Percentiles rank a stretch among this genome's conserved stretches.
Evolutionary conservation across 306 rosid genomes (phyloP).

Genomic region (Rosa persica): DNA sequence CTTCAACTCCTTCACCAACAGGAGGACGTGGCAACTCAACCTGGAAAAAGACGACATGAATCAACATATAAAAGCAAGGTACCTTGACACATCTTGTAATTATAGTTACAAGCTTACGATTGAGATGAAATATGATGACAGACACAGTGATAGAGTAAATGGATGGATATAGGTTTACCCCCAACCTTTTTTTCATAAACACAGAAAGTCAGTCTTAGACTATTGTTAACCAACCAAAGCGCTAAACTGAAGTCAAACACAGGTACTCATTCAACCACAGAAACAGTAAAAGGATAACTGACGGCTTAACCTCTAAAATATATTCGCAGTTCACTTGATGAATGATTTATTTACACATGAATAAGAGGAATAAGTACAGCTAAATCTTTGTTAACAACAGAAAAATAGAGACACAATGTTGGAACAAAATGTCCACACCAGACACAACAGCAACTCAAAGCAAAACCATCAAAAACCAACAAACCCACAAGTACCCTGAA

Average conservation of each 20-base stretch:
- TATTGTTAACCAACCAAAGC: not conserved
- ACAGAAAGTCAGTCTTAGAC: not conserved
- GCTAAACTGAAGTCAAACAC: not conserved
- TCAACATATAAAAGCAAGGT: not conserved
- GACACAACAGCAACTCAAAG: not conserved
- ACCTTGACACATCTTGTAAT: not conserved
- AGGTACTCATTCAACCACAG: not conserved
- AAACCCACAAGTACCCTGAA: not conserved
- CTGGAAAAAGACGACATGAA: conserved; percentile 41
- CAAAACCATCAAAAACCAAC: not conserved
- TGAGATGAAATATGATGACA: not conserved
- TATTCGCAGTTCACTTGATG: not conserved
- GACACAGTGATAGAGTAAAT: not conserved
- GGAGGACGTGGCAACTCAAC: conserved; percentile 71
- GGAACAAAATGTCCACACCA: not conserved
- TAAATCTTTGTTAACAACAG: not conserved
- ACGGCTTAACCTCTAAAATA: not conserved
- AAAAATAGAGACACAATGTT: not conserved
- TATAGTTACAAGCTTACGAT: not conserved
- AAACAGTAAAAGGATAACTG: not conserved
- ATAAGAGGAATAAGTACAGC: not conserved
- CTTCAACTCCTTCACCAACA: conserved; percentile 85
- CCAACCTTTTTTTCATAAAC: not conserved
- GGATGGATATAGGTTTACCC: not conserved
- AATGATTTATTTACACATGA: conserved; percentile 1